Evolutionary conservation across 768 basidiomycete species (phyloP).

Genomic region (Crassisporium funariophilum): DNA sequence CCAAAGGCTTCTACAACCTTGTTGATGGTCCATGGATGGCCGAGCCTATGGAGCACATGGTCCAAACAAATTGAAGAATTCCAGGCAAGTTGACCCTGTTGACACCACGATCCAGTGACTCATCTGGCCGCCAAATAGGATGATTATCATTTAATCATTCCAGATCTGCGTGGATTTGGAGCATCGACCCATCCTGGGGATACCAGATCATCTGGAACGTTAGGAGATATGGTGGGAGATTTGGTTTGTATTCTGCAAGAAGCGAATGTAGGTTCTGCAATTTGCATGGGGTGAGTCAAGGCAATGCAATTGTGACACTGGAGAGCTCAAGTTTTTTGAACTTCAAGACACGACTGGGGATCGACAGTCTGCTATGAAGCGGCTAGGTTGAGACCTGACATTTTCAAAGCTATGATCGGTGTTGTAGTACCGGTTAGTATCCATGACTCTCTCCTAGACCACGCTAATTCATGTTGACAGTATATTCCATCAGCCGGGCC

Average conservation of each 20-base stretch:
- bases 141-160: conserved; percentile 62
- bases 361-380: conserved; percentile 68
- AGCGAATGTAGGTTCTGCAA: conserved; percentile 46
- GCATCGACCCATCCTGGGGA: conserved; percentile 68
- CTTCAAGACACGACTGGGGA: conserved; percentile 75
- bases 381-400: conserved; percentile 66
- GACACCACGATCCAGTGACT: neutral
- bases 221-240: conserved; percentile 64
- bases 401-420: conserved; percentile 60
- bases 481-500: conserved; percentile 58
- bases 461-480: conserved; percentile 32
- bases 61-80: conserved; percentile 70
- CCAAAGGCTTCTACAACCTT: conserved; percentile 51
- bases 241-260: conserved; percentile 62
- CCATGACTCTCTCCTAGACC: neutral
- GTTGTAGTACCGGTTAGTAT: conserved; percentile 58
- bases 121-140: conserved; percentile 38
- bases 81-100: conserved; percentile 38
- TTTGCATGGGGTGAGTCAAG: conserved; percentile 61
- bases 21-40: conserved; percentile 81
- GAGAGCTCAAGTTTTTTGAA: neutral
- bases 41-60: conserved; percentile 77
- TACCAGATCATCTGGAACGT: conserved; percentile 55
- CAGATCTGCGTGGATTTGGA: conserved; percentile 73
- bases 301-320: neutral